Conservation (phyloP, 78 protist species). For the Planoprotostelium fungivorum region DNA sequence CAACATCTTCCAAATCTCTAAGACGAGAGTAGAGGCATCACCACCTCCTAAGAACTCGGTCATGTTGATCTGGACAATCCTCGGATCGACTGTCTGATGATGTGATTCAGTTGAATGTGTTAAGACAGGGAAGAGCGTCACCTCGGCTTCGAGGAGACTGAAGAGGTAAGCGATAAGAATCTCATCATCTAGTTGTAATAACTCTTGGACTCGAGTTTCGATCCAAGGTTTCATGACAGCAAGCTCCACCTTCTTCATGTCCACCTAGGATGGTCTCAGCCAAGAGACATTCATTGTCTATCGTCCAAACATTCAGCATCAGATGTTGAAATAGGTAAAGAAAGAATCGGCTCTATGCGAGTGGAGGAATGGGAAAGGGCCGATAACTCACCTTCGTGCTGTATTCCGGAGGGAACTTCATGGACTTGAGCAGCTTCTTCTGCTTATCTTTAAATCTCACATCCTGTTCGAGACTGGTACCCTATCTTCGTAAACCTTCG, state of each 20-base stretch:
- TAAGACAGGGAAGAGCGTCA: too few species aligned
- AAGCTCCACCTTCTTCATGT: conserved; percentile 36
- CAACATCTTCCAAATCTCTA: conserved; percentile 68
- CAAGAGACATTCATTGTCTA: not conserved
- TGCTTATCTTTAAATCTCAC: conserved; percentile 72
- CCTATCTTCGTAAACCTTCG: conserved; percentile 11
- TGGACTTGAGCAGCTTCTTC: conserved; percentile 56
- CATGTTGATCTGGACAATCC: conserved; percentile 65
- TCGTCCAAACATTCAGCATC: not conserved
- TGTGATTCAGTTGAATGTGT: conserved; percentile 3
- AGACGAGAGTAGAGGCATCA: conserved; percentile 68
- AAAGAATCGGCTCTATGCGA: too few species aligned
- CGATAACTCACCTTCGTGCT: conserved; percentile 45
- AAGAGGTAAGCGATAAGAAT: conserved; percentile 13
- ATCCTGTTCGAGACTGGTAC: conserved; percentile 73
- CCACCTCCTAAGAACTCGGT: conserved; percentile 74
- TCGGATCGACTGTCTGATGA: conserved; percentile 46
- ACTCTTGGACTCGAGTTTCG: not conserved
- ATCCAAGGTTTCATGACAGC: conserved; percentile 53
- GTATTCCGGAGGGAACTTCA: conserved; percentile 52
- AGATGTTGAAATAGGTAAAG: too few species aligned
- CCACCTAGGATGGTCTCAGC: conserved; percentile 6
- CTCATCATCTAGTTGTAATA: conserved; percentile 58
- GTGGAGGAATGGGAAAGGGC: too few species aligned
- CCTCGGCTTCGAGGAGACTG: conserved; percentile 2